Evolutionary conservation across 1,139 yeast genomes (phyloP).

Genomic region (Zygoascus hellenicus): DNA sequence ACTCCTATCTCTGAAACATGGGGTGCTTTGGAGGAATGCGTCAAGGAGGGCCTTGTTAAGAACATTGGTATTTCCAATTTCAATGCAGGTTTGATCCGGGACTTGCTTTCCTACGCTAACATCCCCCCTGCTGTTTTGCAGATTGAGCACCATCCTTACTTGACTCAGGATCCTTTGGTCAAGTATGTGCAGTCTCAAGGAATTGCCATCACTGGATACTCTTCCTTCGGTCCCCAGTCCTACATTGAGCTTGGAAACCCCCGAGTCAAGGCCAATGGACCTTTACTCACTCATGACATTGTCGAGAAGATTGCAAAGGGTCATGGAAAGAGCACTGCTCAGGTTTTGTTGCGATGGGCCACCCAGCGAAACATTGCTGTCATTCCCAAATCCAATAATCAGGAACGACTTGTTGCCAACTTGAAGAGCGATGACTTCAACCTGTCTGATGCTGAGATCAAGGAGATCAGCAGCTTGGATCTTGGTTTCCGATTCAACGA

Average conservation of each 20-base stretch:
- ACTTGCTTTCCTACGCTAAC: constrained; percentile 63
- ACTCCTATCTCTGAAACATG: constrained; percentile 72
- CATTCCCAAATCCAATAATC: constrained; percentile 63
- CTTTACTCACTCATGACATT: constrained; percentile 47
- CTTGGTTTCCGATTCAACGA: constrained; percentile 74
- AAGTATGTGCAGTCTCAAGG: constrained; percentile 56
- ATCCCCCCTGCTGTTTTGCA: constrained; percentile 78
- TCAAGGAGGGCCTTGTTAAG: constrained; percentile 56
- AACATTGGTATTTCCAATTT: constrained; percentile 85
- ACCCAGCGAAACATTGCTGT: constrained; percentile 62
- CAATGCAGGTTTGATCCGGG: constrained; percentile 67
- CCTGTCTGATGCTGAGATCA: constrained; percentile 44
- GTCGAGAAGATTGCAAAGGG: constrained; percentile 47
- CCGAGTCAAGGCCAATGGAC: constrained; percentile 48
- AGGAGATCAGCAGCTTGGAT: constrained; percentile 47
- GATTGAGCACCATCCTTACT: constrained; percentile 90
- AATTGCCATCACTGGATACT: constrained; percentile 75
- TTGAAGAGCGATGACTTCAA: constrained; percentile 52
- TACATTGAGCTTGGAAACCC: constrained; percentile 48
- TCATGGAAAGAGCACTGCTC: constrained; percentile 52
- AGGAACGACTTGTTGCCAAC: constrained; percentile 52
- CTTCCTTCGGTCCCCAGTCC: constrained; percentile 63
- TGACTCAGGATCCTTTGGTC: constrained; percentile 67
- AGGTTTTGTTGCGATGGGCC: constrained; percentile 65
- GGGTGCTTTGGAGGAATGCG: constrained; percentile 63